A percentile compares a stretch with the other conserved stretches of the same genome.
phyloP scores from a whole-genome alignment of 495 filamentous ascomycete genomes.

The Annulohypoxylon bovei region DNA sequence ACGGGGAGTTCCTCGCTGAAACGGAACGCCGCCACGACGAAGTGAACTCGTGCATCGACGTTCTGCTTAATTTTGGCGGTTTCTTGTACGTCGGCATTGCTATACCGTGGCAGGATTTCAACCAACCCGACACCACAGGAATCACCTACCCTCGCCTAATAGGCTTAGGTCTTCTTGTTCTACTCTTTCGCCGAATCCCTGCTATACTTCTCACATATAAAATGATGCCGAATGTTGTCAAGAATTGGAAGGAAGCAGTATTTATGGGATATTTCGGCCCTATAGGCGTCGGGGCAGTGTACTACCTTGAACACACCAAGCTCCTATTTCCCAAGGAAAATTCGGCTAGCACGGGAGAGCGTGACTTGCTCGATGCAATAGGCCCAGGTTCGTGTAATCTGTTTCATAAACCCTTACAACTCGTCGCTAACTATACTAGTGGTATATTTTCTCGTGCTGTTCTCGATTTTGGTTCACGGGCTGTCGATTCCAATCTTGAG shows the following conservation, averaged over 20 bases:
- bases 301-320: conserved; percentile 76
- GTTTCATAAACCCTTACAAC: background rate
- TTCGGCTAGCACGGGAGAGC: conserved; percentile 63
- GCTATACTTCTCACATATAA: conserved; percentile 60
- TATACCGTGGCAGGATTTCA: conserved; percentile 72
- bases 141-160: conserved; percentile 72
- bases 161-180: conserved; percentile 75
- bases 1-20: conserved; percentile 85
- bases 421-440: conserved; percentile 46
- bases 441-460: conserved; percentile 68
- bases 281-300: conserved; percentile 86
- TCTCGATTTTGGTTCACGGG: conserved; percentile 67
- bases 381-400: conserved; percentile 44
- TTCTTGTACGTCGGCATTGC: conserved; percentile 90
- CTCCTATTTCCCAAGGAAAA: conserved; percentile 63
- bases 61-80: conserved; percentile 73
- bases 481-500: conserved; percentile 65
- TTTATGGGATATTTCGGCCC: conserved; percentile 93
- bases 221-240: conserved; percentile 75
- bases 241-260: conserved; percentile 67
- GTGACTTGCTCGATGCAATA: conserved; percentile 60
- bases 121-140: conserved; percentile 52
- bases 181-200: conserved; percentile 67
- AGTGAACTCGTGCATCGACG: conserved; percentile 86
- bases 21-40: conserved; percentile 77